Evolutionary conservation across 192 early-diverging fungal species (phyloP).

Genomic region (Backusella macrospora): DNA sequence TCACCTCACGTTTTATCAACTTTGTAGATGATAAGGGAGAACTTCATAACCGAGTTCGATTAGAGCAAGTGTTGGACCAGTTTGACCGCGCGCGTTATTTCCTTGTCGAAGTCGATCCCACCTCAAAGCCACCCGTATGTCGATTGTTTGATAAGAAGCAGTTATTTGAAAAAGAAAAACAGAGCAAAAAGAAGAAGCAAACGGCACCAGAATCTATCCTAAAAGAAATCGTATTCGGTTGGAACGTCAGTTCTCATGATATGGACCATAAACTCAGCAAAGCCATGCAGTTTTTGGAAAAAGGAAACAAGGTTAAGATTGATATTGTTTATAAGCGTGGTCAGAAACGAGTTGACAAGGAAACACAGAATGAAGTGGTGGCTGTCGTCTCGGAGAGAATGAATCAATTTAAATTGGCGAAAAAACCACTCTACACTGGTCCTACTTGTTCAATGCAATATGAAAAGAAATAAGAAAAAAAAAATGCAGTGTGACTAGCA

Average conservation of each 20-base stretch:
- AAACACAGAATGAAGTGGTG: conserved; percentile 42
- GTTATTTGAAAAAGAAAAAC: conserved; percentile 56
- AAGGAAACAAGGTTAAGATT: conserved; percentile 53
- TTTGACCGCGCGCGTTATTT: conserved; percentile 50
- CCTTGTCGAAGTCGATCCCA: conserved; percentile 50
- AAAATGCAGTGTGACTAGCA: too few relatives aligned
- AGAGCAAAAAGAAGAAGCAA: conserved; percentile 48
- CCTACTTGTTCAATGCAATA: conserved; percentile 25
- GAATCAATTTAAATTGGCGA: conserved; percentile 25
- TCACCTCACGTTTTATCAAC: conserved; percentile 45
- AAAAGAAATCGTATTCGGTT: conserved; percentile 55
- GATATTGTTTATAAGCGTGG: conserved; percentile 53
- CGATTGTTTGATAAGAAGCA: conserved; percentile 53
- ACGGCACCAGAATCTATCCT: conserved; percentile 28
- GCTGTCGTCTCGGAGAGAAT: conserved; percentile 41
- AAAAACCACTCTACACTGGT: conserved; percentile 17
- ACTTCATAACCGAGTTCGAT: conserved; percentile 32
- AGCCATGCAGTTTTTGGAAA: conserved; percentile 51
- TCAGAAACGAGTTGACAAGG: conserved; percentile 31
- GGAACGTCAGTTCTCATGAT: conserved; percentile 55
- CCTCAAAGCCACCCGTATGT: conserved; percentile 49
- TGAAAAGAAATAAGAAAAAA: conserved; percentile 25
- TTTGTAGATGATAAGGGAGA: conserved; percentile 48
- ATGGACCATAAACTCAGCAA: conserved; percentile 52
- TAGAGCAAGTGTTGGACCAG: conserved; percentile 32